Conservation (phyloP, 257 asterid genomes). For the Datura wrightii region DNA sequence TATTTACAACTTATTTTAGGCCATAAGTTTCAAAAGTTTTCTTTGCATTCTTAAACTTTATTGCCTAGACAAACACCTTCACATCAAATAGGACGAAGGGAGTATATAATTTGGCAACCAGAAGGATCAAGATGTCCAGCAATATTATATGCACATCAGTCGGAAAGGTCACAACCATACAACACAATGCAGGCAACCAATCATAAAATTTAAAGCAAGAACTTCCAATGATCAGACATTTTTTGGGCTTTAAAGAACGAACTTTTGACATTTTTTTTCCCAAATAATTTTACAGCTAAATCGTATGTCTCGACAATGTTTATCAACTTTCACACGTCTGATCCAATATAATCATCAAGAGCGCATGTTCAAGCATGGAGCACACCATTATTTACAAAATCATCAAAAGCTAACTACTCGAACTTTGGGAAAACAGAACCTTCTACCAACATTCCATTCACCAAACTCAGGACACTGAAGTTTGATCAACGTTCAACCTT, state of each 20-base stretch:
- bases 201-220: background rate
- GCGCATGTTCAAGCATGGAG: background rate
- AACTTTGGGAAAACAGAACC: background rate
- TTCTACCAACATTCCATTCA: background rate
- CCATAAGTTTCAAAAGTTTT: background rate
- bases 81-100: background rate
- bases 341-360: background rate
- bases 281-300: background rate
- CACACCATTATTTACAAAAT: background rate
- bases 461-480: background rate
- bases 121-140: background rate
- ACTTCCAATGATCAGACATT: background rate
- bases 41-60: background rate
- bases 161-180: background rate
- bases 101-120: background rate
- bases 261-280: background rate
- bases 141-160: background rate
- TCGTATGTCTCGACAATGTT: background rate
- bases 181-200: background rate
- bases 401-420: background rate
- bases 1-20: too few relatives aligned
- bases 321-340: background rate
- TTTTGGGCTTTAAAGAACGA: background rate
- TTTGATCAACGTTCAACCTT: background rate
- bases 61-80: background rate